Base-by-base conservation (phyloP, 2,329 filamentous ascomycete genomes). In the Ophiostoma novo-ulmi region DNA sequence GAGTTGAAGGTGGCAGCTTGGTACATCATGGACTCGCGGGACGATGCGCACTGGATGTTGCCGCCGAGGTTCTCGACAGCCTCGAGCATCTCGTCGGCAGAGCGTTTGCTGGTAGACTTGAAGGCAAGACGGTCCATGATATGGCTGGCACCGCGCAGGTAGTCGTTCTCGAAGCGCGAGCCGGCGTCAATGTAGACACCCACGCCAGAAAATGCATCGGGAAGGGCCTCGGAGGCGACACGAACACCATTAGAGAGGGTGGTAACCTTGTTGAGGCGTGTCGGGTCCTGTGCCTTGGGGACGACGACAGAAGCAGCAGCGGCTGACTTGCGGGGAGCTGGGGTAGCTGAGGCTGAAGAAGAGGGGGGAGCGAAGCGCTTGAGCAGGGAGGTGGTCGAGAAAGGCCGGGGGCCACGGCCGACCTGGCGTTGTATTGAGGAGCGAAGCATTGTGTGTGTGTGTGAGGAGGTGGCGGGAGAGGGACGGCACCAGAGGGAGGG, bases 1-100 rank as follows among this genome's bases (percentile, higher is more conserved):
- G 90, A 90, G 83, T 99, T 99, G 87, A 99, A 99, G 39, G 94
- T 97, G 36, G 95, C 95, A 1, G 93, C 92, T 80, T 99, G 95
- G 83, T 99, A 99, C 95, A 99, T 99, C 81, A 99, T 87, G 71
- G 93, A 93, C 81, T 99, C 95, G 74, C 95, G 87, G 1, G 93
- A 97, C 1, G 94, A 97, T 13, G 94, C 94, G 81, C 95, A 99
- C 81, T 98, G 94, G 72, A 99, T 94, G 79, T 97, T 97, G 41
- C 95, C 95, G 48, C 95, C 95, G 3, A 99, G 84, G 0, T 89
- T 90, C 80, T 98, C 95, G 44, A 97, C 86, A 44, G 89, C 85
- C 80, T 97, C 93, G 26, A 97, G 83, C 89, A 98, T 95, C 75
- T 93, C 85, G 80, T 97, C 94, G 70, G 89, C 88, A 0, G 87